A percentile compares a stretch with the other conserved stretches of the same genome.
phyloP scores from a whole-genome alignment of 495 filamentous ascomycete species.

The Viridothelium virens region DNA sequence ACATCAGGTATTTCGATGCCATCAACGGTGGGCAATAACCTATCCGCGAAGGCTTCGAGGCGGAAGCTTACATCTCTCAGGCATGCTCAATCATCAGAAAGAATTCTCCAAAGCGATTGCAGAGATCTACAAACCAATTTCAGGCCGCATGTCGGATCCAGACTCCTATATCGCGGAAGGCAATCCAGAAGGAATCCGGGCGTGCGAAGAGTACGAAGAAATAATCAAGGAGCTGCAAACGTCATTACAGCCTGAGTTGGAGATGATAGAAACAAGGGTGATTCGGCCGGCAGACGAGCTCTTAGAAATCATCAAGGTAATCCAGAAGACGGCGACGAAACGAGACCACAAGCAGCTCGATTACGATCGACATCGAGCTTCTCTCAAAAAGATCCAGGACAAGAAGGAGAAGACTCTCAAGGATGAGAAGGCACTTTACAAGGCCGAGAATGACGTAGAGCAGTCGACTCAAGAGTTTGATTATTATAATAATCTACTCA shows the following conservation, averaged over 20 bases:
- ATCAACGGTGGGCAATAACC: conserved; percentile 62
- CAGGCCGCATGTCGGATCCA: conserved; percentile 88
- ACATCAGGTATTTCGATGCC: conserved; percentile 68
- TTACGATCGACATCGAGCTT: conserved; percentile 76
- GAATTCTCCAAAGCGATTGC: conserved; percentile 93
- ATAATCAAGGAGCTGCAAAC: conserved; percentile 87
- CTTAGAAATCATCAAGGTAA: conserved; percentile 87
- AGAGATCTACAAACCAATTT: conserved; percentile 98
- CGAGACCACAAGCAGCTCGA: conserved; percentile 97
- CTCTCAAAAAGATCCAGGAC: conserved; percentile 88
- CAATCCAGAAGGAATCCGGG: conserved; percentile 87
- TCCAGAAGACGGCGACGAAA: conserved; percentile 81
- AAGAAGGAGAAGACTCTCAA: conserved; percentile 96
- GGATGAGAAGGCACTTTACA: conserved; percentile 95
- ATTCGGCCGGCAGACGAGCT: conserved; percentile 93
- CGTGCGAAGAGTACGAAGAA: conserved; percentile 92
- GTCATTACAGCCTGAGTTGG: conserved; percentile 80
- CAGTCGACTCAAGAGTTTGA: conserved; percentile 91
- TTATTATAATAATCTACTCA: conserved; percentile 92
- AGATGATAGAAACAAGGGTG: conserved; percentile 92
- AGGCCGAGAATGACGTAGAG: conserved; percentile 87
- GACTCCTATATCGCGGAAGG: conserved; percentile 71
- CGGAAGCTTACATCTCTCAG: conserved; percentile 34
- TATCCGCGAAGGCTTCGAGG: conserved; percentile 15
- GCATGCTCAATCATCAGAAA: conserved; percentile 96